Base-by-base conservation (phyloP, 2,329 filamentous ascomycete species). In the Cryphonectria naterciae region DNA sequence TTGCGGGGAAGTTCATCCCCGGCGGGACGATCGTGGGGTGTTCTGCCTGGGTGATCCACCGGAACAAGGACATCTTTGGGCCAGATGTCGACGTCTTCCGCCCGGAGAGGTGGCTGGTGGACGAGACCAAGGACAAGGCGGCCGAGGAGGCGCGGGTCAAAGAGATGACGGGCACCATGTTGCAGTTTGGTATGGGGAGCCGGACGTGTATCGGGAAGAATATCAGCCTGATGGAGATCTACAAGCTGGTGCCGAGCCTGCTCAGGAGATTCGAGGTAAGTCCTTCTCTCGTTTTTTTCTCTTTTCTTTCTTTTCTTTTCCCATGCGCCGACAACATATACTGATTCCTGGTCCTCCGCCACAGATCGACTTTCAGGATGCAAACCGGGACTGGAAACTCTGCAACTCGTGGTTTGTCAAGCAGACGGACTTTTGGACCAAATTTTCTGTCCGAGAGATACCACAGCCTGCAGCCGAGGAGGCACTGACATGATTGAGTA, bases 1-100 rank as follows among this genome's bases (percentile, higher is more conserved):
- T 94, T 67, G 85, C 86, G 0, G 91, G 90, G 1, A 79, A 84
- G 22, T 87, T 85, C 69, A 83, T 95, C 39, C 87, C 87, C 4
- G 92, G 89, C 1, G 92, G 92, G 8, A 93, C 92, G 0, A 90
- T 92, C 71, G 91, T 94, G 0, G 92, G 92, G 8, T 92, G 89
- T 77, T 93, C 89, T 67, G 88, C 92, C 0, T 94, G 92, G 92
- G 88, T 94, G 22, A 83, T 95, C 46, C 92, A 95, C 76, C 86
- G 90, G 3, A 85, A 89, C 2, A 83, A 85, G 6, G 88, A 90
- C 68, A 83, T 94, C 41, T 95, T 78, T 94, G 75, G 93, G 75
- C 78, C 83, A 0, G 89, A 94, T 72, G 88, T 88, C 0, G 89
- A 93, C 61, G 80, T 77, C 0, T 95, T 87, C 78, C 81, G 89